Evolutionary conservation across 139 green algal species (phyloP).

Genomic region (Haematococcus sp.): DNA sequence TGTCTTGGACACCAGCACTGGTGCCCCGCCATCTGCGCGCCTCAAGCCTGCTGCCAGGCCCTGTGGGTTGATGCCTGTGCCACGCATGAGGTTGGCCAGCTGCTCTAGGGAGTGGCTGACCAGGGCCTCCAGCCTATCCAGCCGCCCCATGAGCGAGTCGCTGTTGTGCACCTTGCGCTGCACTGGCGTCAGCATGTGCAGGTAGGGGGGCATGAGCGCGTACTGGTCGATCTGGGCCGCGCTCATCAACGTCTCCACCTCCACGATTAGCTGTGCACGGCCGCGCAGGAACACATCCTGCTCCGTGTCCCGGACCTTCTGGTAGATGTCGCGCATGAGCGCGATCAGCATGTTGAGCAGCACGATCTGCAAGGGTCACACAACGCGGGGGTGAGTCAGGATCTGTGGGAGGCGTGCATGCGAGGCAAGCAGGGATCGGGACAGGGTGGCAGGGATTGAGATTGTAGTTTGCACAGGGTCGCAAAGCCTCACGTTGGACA

Average conservation of each 20-base stretch:
- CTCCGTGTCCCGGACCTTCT: conserved; percentile 25
- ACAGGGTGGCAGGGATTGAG: no score
- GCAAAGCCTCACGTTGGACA: conserved; percentile 12
- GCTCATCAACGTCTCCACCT: conserved; percentile 44
- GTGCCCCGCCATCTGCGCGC: no score
- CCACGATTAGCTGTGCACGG: conserved; percentile 39
- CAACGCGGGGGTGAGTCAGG: neutral
- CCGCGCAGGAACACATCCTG: conserved; percentile 45
- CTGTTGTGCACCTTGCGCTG: conserved; percentile 18
- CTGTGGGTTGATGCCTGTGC: neutral
- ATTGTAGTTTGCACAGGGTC: no score
- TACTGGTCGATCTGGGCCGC: conserved; percentile 30
- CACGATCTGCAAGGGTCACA: conserved; percentile 27
- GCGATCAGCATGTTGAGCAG: conserved; percentile 55
- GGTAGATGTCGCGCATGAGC: conserved; percentile 46
- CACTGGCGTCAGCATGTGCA: conserved; percentile 42
- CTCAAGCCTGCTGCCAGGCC: neutral
- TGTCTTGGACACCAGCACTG: neutral
- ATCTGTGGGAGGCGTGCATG: neutral
- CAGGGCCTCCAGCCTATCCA: conserved; percentile 44
- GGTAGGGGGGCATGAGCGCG: conserved; percentile 41
- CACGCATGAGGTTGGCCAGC: neutral
- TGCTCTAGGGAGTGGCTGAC: neutral
- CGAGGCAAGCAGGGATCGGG: no score
- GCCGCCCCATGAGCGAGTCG: conserved; percentile 14